Percentiles rank a stretch among this genome's conserved stretches.
Evolutionary conservation across 116 monocot genomes (phyloP).

Genomic region (Zostera marina): DNA sequence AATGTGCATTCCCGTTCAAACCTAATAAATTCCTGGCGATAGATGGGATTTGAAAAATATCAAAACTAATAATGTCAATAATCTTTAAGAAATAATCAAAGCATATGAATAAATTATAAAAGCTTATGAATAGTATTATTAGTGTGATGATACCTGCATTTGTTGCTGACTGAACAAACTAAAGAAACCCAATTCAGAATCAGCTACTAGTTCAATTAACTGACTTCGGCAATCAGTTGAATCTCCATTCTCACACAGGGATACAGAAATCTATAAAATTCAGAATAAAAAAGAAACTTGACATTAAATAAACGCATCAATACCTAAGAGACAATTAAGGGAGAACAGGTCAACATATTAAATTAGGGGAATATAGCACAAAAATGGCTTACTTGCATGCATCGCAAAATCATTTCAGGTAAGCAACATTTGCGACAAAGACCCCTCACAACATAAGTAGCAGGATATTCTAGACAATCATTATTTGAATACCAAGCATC

Average conservation of each 20-base stretch:
- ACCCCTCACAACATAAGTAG: conserved; percentile 66
- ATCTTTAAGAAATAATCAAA: background rate
- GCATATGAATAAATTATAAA: background rate
- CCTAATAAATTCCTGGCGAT: conserved; percentile 70
- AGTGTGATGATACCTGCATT: conserved; percentile 42
- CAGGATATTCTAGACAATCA: conserved; percentile 39
- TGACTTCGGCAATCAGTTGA: conserved; percentile 33
- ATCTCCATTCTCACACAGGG: conserved; percentile 58
- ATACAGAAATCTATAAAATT: conserved; percentile 46
- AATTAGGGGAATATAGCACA: background rate
- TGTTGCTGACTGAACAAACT: conserved; percentile 85
- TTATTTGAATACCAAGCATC: conserved; percentile 90
- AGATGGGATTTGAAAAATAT: background rate
- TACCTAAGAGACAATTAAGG: background rate
- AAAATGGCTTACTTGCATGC: conserved; percentile 59
- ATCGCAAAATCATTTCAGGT: conserved; percentile 91
- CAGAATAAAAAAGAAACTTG: background rate
- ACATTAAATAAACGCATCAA: background rate
- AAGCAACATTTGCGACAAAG: conserved; percentile 88
- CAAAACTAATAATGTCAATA: background rate
- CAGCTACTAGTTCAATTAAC: conserved; percentile 70
- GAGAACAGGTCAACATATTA: background rate
- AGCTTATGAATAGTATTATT: background rate
- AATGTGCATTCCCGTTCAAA: conserved; percentile 73
- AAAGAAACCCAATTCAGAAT: conserved; percentile 27